Percentiles rank a stretch among this genome's conserved stretches.
Conservation (phyloP, 257 asterid genomes). For the Solanum microdontum region DNA sequence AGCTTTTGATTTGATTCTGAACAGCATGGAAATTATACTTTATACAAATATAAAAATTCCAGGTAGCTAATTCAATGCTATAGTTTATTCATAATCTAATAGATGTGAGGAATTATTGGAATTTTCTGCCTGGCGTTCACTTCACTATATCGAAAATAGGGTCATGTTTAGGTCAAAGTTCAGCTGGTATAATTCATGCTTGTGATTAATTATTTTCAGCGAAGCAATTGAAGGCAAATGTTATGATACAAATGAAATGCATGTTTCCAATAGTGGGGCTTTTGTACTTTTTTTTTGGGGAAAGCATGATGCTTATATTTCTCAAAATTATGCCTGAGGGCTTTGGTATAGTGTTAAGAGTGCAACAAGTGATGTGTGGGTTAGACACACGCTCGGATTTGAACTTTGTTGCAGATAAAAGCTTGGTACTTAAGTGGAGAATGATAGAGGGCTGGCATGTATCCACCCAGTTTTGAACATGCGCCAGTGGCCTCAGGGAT, state of each 20-base stretch:
- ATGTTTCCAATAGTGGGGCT: background rate
- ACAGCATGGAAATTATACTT: background rate
- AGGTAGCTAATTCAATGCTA: background rate
- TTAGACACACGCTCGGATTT: background rate
- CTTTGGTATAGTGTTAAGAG: background rate
- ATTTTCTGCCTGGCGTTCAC: background rate
- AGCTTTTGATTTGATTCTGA: background rate
- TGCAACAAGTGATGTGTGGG: background rate
- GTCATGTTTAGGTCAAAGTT: background rate
- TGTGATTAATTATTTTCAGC: background rate
- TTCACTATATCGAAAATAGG: background rate
- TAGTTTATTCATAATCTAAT: background rate
- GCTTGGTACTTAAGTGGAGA: background rate
- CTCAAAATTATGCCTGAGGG: background rate
- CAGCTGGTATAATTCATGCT: background rate
- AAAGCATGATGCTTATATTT: background rate
- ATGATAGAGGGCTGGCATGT: background rate
- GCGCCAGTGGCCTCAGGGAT: background rate
- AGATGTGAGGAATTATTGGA: background rate
- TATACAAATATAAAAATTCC: background rate
- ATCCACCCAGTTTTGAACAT: background rate
- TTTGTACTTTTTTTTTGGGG: background rate
- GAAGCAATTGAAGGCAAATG: background rate
- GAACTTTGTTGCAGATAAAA: background rate
- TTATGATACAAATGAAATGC: background rate